Conservation (phyloP, 1,284 basidiomycete species). For the Malassezia equina region DNA sequence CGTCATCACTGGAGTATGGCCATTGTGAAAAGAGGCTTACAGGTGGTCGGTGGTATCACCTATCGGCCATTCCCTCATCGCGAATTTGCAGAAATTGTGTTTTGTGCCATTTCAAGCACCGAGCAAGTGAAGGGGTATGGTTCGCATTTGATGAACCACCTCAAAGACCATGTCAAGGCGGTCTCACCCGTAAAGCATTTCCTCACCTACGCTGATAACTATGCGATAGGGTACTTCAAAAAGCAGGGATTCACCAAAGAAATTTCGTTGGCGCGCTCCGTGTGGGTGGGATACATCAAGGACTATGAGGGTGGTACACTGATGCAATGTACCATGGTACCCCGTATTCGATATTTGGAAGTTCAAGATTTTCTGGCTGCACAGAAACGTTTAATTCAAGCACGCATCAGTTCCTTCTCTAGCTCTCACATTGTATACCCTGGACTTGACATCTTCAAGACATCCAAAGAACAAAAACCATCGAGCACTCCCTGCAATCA, state of each 20-base stretch:
- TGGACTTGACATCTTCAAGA: constrained; percentile 69
- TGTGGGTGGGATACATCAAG: constrained; percentile 99
- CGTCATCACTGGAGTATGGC: constrained; percentile 80
- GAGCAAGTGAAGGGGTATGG: constrained; percentile 99
- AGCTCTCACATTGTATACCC: constrained; percentile 75
- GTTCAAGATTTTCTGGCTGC: constrained; percentile 66
- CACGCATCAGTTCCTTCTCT: constrained; percentile 79
- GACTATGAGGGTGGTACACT: constrained; percentile 99
- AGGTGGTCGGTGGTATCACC: constrained; percentile 95
- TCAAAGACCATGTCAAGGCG: constrained; percentile 80
- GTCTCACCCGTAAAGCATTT: constrained; percentile 81
- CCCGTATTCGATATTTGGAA: constrained; percentile 77
- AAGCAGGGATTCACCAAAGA: constrained; percentile 94
- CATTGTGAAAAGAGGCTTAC: constrained; percentile 87
- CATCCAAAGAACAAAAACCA: constrained; percentile 48
- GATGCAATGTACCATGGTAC: constrained; percentile 92
- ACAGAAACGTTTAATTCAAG: constrained; percentile 65
- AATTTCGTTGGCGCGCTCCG: constrained; percentile 74
- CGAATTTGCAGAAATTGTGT: constrained; percentile 95
- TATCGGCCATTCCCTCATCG: constrained; percentile 91
- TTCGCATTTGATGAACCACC: constrained; percentile 96
- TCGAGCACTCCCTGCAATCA: not conserved
- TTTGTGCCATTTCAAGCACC: constrained; percentile 90
- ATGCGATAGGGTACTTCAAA: constrained; percentile 96
- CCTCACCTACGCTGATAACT: constrained; percentile 97